Percentiles rank a stretch among this genome's conserved stretches.
phyloP scores from a whole-genome alignment of 805 yeast genomes.

The Cyberlindnera maritima region DNA sequence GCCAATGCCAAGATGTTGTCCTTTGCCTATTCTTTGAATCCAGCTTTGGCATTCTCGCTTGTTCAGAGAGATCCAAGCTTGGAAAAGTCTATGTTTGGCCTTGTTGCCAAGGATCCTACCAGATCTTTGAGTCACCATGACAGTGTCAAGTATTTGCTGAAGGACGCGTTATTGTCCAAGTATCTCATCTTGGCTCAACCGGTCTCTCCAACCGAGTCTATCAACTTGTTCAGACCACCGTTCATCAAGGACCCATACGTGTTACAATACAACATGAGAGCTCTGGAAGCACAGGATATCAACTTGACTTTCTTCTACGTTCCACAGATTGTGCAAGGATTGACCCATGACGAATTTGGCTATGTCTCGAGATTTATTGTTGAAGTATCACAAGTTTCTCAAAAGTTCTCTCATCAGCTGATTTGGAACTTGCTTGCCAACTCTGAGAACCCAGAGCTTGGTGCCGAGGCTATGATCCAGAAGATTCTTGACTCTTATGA shows the following conservation, averaged over 20 bases:
- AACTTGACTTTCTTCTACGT: constrained; percentile 92
- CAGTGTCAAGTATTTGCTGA: constrained; percentile 54
- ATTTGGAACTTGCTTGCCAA: constrained; percentile 98
- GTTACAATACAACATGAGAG: constrained; percentile 85
- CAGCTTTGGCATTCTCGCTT: constrained; percentile 69
- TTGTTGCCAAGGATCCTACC: constrained; percentile 57
- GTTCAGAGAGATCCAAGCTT: constrained; percentile 52
- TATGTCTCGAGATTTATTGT: constrained; percentile 85
- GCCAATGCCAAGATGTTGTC: constrained; percentile 37
- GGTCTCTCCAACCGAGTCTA: constrained; percentile 78
- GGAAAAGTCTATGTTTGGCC: constrained; percentile 36
- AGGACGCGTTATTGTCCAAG: constrained; percentile 18
- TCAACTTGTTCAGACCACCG: constrained; percentile 77
- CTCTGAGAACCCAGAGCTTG: constrained; percentile 86
- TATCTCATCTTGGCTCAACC: constrained; percentile 38
- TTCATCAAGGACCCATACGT: constrained; percentile 61
- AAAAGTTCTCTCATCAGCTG: constrained; percentile 93
- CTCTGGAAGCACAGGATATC: constrained; percentile 84
- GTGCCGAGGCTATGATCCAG: constrained; percentile 66
- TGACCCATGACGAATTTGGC: constrained; percentile 79
- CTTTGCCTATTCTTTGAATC: constrained; percentile 63
- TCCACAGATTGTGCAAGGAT: constrained; percentile 94
- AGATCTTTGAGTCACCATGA: constrained; percentile 53
- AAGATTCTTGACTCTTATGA: constrained; percentile 63
- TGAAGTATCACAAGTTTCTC: constrained; percentile 89